Conservation (phyloP, 2,329 filamentous ascomycete species). For the Penicillium freii region DNA sequence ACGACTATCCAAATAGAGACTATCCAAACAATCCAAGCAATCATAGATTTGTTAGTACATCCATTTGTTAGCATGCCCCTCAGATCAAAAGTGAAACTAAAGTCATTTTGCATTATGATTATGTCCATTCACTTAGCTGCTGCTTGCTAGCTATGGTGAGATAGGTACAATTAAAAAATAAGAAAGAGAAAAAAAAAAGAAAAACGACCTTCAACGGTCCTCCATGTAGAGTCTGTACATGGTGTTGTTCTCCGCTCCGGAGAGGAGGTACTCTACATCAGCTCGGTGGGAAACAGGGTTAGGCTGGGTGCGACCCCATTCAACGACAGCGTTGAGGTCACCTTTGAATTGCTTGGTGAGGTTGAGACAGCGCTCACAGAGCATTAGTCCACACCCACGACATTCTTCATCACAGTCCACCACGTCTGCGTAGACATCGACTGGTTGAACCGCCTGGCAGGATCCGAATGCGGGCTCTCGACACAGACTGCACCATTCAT, state of each 20-base stretch:
- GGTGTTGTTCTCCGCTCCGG: not conserved
- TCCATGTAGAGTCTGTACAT: not conserved
- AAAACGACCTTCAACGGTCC: not conserved
- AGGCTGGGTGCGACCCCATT: not conserved
- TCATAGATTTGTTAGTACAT: not conserved
- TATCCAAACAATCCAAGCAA: not conserved
- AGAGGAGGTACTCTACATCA: constrained; percentile 13
- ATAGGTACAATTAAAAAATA: not conserved
- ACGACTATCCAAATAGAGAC: not conserved
- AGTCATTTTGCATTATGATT: not conserved
- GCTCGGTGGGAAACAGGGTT: not conserved
- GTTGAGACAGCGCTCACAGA: constrained; percentile 30
- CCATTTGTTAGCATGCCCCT: not conserved
- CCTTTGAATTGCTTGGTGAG: constrained; percentile 14
- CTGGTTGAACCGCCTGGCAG: constrained; percentile 27
- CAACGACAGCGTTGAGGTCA: constrained; percentile 16
- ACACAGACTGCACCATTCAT: constrained; percentile 45
- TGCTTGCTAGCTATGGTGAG: not conserved
- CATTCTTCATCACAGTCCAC: not conserved
- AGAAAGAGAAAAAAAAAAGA: not conserved
- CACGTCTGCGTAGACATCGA: not conserved
- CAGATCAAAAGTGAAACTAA: not conserved
- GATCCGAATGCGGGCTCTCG: constrained; percentile 38
- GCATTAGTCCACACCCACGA: constrained; percentile 30
- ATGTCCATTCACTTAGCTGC: not conserved